Conservation (phyloP, 345 rosid genomes). For the Euclidium syriacum region DNA sequence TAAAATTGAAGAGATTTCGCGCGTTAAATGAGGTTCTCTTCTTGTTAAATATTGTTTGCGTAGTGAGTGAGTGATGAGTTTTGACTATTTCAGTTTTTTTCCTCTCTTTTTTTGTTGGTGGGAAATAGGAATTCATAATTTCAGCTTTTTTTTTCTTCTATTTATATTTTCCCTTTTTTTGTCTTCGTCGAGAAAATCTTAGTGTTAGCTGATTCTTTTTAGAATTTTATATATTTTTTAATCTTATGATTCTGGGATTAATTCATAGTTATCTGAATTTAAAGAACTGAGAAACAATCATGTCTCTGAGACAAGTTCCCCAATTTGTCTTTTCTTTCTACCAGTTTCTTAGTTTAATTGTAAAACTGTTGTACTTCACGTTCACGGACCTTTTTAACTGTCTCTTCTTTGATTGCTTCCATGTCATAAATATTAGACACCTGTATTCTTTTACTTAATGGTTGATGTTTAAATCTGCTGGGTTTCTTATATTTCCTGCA, state of each 20-base stretch:
- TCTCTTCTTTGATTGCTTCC: constrained; percentile 33
- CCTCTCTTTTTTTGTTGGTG: constrained; percentile 8
- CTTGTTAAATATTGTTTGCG: constrained; percentile 24
- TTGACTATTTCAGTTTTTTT: constrained; percentile 50
- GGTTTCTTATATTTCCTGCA: constrained; percentile 54
- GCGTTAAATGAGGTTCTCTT: constrained; percentile 29
- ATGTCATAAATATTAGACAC: neutral
- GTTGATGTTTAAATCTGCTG: constrained; percentile 20
- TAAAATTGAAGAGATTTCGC: constrained; percentile 38
- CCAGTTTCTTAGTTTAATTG: constrained; percentile 13
- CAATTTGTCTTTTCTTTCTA: constrained; percentile 62
- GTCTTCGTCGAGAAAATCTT: constrained; percentile 23
- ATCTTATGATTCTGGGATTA: constrained; percentile 29
- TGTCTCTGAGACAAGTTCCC: constrained; percentile 46
- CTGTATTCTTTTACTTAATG: neutral
- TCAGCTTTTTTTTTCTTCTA: constrained; percentile 25
- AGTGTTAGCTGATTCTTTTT: constrained; percentile 2
- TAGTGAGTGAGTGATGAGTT: constrained; percentile 35
- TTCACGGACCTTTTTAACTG: constrained; percentile 34
- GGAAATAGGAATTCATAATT: constrained; percentile 31
- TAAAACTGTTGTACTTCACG: constrained; percentile 28
- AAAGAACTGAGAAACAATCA: constrained; percentile 35
- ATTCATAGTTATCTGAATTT: constrained; percentile 28
- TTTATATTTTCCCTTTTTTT: constrained; percentile 1
- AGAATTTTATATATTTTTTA: constrained; percentile 23